Evolutionary conservation across 768 basidiomycete genomes (phyloP).

Genomic region (Lentinula guzmanii): DNA sequence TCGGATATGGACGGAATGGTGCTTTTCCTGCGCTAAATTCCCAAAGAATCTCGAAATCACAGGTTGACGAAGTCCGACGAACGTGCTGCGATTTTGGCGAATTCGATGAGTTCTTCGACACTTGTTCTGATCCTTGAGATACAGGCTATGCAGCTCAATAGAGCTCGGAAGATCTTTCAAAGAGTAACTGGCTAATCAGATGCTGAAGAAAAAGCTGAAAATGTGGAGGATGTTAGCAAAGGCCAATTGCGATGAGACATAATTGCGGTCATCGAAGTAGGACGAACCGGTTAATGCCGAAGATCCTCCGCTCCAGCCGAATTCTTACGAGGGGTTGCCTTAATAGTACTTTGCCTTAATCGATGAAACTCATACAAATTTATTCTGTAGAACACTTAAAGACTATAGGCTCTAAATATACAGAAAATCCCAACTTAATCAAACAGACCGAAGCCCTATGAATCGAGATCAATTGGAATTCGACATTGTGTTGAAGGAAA

Average conservation of each 20-base stretch:
- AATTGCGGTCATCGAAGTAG: not conserved
- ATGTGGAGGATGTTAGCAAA: not conserved
- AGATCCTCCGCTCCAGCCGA: not conserved
- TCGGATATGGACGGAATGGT: conserved; percentile 1
- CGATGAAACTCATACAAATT: not conserved
- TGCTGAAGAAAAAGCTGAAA: not conserved
- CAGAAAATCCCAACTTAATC: conserved; percentile 40
- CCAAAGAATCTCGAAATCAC: not conserved
- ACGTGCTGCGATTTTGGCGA: conserved; percentile 1
- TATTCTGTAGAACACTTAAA: not conserved
- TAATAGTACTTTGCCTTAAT: not conserved
- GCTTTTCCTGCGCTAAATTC: not conserved
- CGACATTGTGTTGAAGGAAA: not conserved
- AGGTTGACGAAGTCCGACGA: conserved; percentile 1
- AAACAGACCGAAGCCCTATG: conserved; percentile 90
- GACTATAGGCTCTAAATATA: conserved; percentile 7
- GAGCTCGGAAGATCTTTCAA: not conserved
- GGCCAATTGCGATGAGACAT: not conserved
- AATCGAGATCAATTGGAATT: not conserved
- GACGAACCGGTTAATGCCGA: not conserved
- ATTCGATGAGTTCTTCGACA: not conserved
- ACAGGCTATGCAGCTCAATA: not conserved
- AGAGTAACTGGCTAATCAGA: not conserved
- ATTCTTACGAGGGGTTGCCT: not conserved
- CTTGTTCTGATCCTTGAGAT: not conserved